Conservation (phyloP, 1,284 basidiomycete species). For the Omphalotus olearius region DNA sequence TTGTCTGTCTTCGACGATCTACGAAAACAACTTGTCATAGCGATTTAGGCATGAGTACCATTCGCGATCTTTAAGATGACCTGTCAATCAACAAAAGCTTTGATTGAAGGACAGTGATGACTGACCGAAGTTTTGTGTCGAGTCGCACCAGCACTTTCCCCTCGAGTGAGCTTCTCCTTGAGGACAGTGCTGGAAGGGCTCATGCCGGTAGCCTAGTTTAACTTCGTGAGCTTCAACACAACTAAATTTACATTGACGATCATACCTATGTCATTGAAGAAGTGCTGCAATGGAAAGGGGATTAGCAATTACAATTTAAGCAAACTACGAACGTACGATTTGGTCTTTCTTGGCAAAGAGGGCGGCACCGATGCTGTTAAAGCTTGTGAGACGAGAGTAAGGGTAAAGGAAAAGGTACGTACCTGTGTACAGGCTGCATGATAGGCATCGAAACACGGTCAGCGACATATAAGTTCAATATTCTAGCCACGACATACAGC, state of each 20-base stretch:
- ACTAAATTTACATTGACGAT: not conserved
- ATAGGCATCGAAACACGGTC: not conserved
- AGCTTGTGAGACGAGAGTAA: conserved; percentile 24
- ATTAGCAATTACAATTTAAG: conserved; percentile 9
- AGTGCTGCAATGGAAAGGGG: conserved; percentile 45
- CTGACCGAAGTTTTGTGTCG: conserved; percentile 60
- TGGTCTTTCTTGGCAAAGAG: conserved; percentile 79
- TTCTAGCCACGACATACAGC: conserved; percentile 32
- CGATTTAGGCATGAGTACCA: conserved; percentile 77
- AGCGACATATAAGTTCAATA: not conserved
- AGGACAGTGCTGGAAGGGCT: conserved; percentile 81
- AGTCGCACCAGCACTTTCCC: conserved; percentile 69
- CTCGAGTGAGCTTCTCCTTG: conserved; percentile 51
- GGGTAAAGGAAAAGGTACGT: not conserved
- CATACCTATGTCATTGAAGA: conserved; percentile 57
- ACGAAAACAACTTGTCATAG: conserved; percentile 60
- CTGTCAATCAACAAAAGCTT: conserved; percentile 9
- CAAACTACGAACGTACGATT: conserved; percentile 37
- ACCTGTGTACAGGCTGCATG: conserved; percentile 2
- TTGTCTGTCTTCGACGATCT: conserved; percentile 11
- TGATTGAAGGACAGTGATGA: conserved; percentile 1
- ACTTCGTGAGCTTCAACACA: not conserved
- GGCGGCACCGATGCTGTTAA: conserved; percentile 79
- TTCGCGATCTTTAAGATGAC: conserved; percentile 52
- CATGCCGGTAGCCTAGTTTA: conserved; percentile 55